phyloP scores from a whole-genome alignment of 345 rosid genomes.

The Lumnitzera littorea region DNA sequence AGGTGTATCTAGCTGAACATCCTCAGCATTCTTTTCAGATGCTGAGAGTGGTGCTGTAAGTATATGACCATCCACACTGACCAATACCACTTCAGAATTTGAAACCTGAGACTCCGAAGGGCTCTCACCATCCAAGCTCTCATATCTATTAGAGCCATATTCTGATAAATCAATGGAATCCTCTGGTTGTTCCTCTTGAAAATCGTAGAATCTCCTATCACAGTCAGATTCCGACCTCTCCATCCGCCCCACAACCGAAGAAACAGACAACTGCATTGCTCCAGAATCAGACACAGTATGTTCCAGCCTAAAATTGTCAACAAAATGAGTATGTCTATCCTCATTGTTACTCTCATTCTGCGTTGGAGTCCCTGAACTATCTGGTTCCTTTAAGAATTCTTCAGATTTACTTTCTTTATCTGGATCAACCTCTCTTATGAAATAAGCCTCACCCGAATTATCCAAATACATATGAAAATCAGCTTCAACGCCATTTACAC shows the following conservation, averaged over 20 bases:
- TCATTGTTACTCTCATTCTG: slow-evolving; percentile 10
- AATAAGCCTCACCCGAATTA: slow-evolving; percentile 90
- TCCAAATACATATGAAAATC: slow-evolving; percentile 88
- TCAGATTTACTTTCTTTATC: slow-evolving; percentile 21
- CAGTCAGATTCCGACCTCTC: slow-evolving; percentile 72
- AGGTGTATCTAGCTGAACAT: slow-evolving; percentile 53
- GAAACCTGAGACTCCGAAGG: slow-evolving; percentile 40
- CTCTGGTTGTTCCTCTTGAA: slow-evolving; percentile 54
- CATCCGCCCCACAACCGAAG: slow-evolving; percentile 26
- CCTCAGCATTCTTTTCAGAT: slow-evolving; percentile 51
- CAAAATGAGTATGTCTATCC: slow-evolving; percentile 13
- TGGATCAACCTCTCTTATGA: slow-evolving; percentile 62
- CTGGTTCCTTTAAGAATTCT: slow-evolving; percentile 17
- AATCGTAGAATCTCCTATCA: slow-evolving; percentile 58
- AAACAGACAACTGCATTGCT: slow-evolving; percentile 27
- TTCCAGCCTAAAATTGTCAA: slow-evolving; percentile 35
- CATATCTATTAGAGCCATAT: slow-evolving; percentile 43
- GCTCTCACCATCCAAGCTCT: slow-evolving; percentile 36
- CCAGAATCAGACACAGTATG: slow-evolving; percentile 66
- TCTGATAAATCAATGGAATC: slow-evolving; percentile 39
- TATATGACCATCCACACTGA: slow-evolving; percentile 81
- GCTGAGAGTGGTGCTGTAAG: slow-evolving; percentile 70
- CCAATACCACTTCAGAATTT: slow-evolving; percentile 70
- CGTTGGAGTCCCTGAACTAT: slow-evolving; percentile 6
- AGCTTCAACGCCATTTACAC: slow-evolving; percentile 75